These are phyloP conservation scores for Rhodotorula sp. DNA, from an alignment of 1,284 basidiomycete genomes.

Conservation along the genomic window DNA sequence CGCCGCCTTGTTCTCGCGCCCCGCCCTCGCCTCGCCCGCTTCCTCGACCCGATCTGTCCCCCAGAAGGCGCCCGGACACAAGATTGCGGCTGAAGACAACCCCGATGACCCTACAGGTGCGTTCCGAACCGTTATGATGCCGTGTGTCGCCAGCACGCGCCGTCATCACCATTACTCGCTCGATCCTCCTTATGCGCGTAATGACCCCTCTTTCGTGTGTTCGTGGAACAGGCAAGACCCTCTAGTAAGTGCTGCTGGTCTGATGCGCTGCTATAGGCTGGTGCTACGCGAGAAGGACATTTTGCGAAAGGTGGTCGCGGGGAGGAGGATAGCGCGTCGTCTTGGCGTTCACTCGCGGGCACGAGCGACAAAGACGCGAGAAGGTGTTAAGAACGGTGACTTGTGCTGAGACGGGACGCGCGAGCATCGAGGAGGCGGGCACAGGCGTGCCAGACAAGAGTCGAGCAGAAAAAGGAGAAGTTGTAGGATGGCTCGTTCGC, in stretches of 20 bases:
- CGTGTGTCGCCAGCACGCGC: neutral
- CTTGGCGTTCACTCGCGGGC: neutral
- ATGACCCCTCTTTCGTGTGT: no score
- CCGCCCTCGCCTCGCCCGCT: neutral
- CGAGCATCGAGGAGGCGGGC: neutral
- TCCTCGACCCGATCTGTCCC: neutral
- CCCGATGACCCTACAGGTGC: slow-evolving; percentile 24
- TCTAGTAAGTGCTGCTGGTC: slow-evolving; percentile 17
- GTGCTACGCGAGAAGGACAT: neutral
- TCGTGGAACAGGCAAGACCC: slow-evolving; percentile 10
- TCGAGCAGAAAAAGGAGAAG: neutral
- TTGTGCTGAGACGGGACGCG: neutral
- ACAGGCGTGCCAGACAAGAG: neutral
- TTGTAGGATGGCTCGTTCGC: no score
- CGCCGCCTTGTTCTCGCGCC: no score
- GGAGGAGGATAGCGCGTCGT: neutral
- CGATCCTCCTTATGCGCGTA: neutral
- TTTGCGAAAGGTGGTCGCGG: neutral
- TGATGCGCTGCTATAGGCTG: no score
- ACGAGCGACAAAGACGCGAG: neutral
- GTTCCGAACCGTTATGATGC: neutral
- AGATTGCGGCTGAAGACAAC: slow-evolving; percentile 3
- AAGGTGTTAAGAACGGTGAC: neutral
- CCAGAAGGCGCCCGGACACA: no score
- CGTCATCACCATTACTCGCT: neutral